phyloP scores from a whole-genome alignment of 1,139 yeast genomes.

The Blastobotrys ciferrii region DNA sequence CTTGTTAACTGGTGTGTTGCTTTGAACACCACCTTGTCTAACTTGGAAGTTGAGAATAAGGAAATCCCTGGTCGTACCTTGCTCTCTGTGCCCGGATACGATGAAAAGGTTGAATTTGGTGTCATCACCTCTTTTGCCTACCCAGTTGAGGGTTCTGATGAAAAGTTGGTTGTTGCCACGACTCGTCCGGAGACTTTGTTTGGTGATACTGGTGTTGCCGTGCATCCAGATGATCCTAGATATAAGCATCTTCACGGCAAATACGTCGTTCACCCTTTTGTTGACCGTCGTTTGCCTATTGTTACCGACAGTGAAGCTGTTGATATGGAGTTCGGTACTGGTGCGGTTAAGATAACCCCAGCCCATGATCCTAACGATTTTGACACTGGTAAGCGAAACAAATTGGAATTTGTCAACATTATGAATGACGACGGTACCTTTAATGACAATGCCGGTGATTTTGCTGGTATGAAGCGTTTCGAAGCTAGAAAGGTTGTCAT shows the following conservation, averaged over 20 bases:
- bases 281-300: slow-evolving; percentile 83
- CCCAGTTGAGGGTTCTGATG: slow-evolving; percentile 84
- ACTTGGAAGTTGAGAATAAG: slow-evolving; percentile 93
- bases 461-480: slow-evolving; percentile 87
- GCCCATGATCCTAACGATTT: slow-evolving; percentile 98
- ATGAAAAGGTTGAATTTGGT: slow-evolving; percentile 90
- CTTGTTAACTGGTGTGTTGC: slow-evolving; percentile 96
- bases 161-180: slow-evolving; percentile 87
- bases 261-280: slow-evolving; percentile 84
- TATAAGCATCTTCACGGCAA: slow-evolving; percentile 95
- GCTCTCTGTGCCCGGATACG: slow-evolving; percentile 85
- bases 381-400: slow-evolving; percentile 91
- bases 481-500: slow-evolving; percentile 89
- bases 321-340: slow-evolving; percentile 99
- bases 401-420: slow-evolving; percentile 83
- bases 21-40: slow-evolving; percentile 91
- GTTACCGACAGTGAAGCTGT: slow-evolving; percentile 89
- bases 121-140: slow-evolving; percentile 92
- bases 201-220: slow-evolving; percentile 98
- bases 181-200: slow-evolving; percentile 98
- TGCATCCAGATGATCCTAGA: slow-evolving; percentile 91
- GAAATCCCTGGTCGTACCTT: slow-evolving; percentile 79
- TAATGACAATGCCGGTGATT: slow-evolving; percentile 87
- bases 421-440: slow-evolving; percentile 88
- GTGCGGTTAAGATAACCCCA: slow-evolving; percentile 98